Conservation (phyloP, 495 filamentous ascomycete genomes). For the Tuber microsphaerosporum region DNA sequence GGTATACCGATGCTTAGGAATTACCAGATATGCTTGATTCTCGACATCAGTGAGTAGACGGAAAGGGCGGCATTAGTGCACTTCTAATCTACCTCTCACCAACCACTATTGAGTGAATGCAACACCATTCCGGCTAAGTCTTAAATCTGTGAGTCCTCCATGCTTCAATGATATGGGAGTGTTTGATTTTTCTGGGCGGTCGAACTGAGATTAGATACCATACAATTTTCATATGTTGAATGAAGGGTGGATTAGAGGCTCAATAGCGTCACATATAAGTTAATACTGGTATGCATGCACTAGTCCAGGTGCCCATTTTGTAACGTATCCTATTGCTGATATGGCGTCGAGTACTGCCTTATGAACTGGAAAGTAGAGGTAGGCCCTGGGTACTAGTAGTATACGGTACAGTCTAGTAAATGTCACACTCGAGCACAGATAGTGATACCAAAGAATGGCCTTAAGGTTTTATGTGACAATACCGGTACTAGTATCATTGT, state of each 20-base stretch:
- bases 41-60: not conserved
- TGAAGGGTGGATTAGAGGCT: not conserved
- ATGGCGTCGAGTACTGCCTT: not conserved
- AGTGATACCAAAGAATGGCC: not conserved
- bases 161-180: not conserved
- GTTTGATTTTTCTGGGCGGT: not conserved
- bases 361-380: not conserved
- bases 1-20: not conserved
- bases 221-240: not conserved
- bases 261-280: not conserved
- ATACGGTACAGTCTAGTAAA: not conserved
- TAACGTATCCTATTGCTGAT: not conserved
- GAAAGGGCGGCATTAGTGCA: not conserved
- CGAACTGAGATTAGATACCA: not conserved
- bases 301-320: too few species aligned
- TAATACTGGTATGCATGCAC: not conserved
- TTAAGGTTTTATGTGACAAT: not conserved
- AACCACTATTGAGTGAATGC: not conserved
- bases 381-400: not conserved
- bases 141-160: not conserved
- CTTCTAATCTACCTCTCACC: not conserved
- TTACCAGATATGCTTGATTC: not conserved
- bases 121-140: not conserved
- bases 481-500: not conserved
- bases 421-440: not conserved